phyloP scores from a whole-genome alignment of 2,329 filamentous ascomycete genomes.

The Fusarium sp. region DNA sequence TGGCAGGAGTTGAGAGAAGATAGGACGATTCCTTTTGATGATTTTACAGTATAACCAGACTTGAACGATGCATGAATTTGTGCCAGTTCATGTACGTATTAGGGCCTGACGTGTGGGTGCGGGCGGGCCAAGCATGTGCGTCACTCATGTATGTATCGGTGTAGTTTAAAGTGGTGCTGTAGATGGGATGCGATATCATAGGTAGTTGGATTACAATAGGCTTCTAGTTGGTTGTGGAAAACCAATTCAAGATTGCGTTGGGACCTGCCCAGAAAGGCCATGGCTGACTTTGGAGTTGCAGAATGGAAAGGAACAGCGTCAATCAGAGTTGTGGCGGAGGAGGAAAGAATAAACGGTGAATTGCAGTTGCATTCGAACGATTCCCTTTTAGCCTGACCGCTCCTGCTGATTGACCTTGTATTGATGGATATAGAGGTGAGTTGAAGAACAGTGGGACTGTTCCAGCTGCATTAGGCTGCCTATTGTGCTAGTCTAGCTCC shows the following conservation, averaged over 20 bases:
- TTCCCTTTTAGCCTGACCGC: conserved; percentile 23
- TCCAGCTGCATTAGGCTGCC: conserved; percentile 11
- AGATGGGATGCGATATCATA: conserved; percentile 12
- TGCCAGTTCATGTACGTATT: conserved; percentile 46
- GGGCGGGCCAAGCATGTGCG: conserved; percentile 43
- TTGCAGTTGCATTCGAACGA: conserved; percentile 2
- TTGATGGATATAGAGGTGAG: not conserved
- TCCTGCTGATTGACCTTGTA: conserved; percentile 15
- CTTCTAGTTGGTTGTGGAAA: not conserved
- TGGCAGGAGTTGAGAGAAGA: conserved; percentile 6
- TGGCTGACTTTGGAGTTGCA: not conserved
- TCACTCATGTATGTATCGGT: conserved; percentile 40
- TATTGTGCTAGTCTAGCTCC: conserved; percentile 6
- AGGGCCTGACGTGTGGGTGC: conserved; percentile 47
- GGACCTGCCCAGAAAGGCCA: not conserved
- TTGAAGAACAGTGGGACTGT: conserved; percentile 27
- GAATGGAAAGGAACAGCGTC: not conserved
- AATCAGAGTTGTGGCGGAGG: not conserved
- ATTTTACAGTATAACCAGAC: conserved; percentile 2
- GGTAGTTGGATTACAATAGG: not conserved
- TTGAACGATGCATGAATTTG: conserved; percentile 39
- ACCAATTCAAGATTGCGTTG: conserved; percentile 3
- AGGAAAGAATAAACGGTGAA: not conserved
- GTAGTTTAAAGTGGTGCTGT: conserved; percentile 33
- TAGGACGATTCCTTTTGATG: not conserved